Evolutionary conservation across 73 alveolate genomes (phyloP).

Genomic region (Tetrahymena elliotti): DNA sequence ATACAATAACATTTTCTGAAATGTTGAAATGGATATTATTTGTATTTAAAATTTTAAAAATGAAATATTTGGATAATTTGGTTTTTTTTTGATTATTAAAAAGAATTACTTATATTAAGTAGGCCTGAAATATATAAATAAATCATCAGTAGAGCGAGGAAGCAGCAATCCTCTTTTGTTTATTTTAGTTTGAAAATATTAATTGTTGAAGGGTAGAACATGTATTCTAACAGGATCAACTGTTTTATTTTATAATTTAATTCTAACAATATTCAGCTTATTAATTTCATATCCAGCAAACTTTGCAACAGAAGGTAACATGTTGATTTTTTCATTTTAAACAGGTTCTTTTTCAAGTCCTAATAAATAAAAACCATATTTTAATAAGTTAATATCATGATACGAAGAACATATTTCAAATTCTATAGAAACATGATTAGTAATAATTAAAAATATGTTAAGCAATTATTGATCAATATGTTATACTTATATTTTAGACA

Average conservation of each 20-base stretch:
- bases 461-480: not conserved
- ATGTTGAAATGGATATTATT: not conserved
- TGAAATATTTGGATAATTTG: not conserved
- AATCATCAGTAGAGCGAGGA: conserved; percentile 79
- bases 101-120: conserved; percentile 56
- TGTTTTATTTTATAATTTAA: conserved; percentile 74
- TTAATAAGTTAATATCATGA: not conserved
- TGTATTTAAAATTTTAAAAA: not conserved
- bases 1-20: not conserved
- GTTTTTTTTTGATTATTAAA: not conserved
- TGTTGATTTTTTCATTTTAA: conserved; percentile 5
- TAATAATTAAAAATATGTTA: too few relatives aligned
- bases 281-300: conserved; percentile 88
- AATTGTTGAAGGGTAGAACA: conserved; percentile 88
- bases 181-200: conserved; percentile 75
- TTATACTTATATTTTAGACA: not conserved
- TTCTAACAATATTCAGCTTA: conserved; percentile 69
- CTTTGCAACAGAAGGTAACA: conserved; percentile 78
- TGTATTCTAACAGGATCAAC: conserved; percentile 80
- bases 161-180: conserved; percentile 90
- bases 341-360: not conserved
- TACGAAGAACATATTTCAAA: too few relatives aligned
- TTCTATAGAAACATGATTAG: too few relatives aligned
- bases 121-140: conserved; percentile 85
- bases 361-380: not conserved